Percentiles rank a stretch among this genome's conserved stretches.
Conservation (phyloP, 2,329 filamentous ascomycete species). For the Nemania sp. region DNA sequence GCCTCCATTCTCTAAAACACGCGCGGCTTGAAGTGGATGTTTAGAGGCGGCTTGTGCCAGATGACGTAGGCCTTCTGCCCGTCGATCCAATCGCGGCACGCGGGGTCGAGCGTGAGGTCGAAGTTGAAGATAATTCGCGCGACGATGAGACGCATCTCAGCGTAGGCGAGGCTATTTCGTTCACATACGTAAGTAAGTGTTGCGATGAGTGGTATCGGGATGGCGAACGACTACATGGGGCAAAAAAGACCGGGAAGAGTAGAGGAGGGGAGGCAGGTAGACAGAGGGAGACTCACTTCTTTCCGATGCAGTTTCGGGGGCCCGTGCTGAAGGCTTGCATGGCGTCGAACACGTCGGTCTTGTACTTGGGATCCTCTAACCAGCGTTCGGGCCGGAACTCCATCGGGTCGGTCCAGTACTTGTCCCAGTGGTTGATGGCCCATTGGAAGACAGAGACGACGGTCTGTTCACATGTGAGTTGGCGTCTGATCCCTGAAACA, state of each 20-base stretch:
- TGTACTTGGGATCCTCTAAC: conserved; percentile 39
- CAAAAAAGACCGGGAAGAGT: no score
- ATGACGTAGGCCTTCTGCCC: conserved; percentile 42
- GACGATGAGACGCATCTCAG: conserved; percentile 48
- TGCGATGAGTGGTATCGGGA: background rate
- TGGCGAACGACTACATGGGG: no score
- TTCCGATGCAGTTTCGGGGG: conserved; percentile 48
- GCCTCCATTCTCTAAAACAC: conserved; percentile 30
- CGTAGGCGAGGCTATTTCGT: conserved; percentile 44
- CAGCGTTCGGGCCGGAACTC: conserved; percentile 49
- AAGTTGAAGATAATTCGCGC: conserved; percentile 47
- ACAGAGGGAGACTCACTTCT: conserved; percentile 41
- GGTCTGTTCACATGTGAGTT: conserved; percentile 36
- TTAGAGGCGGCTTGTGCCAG: conserved; percentile 44
- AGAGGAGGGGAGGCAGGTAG: no score
- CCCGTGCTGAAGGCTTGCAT: conserved; percentile 46
- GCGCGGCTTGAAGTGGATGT: conserved; percentile 37
- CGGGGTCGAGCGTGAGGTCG: conserved; percentile 41
- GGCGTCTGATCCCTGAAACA: conserved; percentile 4
- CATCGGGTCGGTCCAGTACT: conserved; percentile 45
- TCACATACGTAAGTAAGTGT: conserved; percentile 24
- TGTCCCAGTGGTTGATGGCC: conserved; percentile 42
- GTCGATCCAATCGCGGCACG: conserved; percentile 38
- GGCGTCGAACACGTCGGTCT: conserved; percentile 41
- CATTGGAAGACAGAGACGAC: conserved; percentile 46